phyloP scores from a whole-genome alignment of 257 asterid genomes.

The Lycium barbarum region DNA sequence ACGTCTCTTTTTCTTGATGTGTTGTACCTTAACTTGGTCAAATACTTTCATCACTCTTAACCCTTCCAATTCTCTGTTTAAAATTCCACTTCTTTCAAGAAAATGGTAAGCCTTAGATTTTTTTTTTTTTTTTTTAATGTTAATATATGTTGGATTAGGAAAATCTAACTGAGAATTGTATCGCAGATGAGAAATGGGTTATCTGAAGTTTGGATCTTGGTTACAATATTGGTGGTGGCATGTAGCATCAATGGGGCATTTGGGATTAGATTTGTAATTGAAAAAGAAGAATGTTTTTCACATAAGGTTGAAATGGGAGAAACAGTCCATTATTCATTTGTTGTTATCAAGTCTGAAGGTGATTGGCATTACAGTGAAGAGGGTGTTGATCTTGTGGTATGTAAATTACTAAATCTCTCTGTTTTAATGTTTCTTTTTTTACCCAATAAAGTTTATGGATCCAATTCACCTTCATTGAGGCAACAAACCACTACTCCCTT shows the following conservation, averaged over 20 bases:
- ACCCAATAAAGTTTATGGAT: constrained; percentile 5
- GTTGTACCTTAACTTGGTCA: not conserved
- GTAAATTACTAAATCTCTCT: constrained; percentile 1
- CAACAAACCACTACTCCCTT: not conserved
- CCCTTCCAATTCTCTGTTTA: not conserved
- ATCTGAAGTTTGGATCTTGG: constrained; percentile 36
- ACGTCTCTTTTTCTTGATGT: not conserved
- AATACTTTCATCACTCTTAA: not conserved
- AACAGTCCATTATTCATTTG: constrained; percentile 87
- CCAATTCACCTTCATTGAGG: not conserved
- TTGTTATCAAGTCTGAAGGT: constrained; percentile 86
- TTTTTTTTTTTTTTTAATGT: not conserved
- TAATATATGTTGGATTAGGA: not conserved
- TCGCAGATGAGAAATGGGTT: constrained; percentile 22
- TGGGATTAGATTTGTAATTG: constrained; percentile 89
- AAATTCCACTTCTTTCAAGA: not conserved
- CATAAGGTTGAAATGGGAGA: constrained; percentile 93
- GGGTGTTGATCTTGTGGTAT: constrained; percentile 97
- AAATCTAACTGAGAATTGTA: not conserved
- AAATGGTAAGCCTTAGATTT: not conserved
- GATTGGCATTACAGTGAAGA: constrained; percentile 81
- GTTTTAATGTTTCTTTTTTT: not conserved
- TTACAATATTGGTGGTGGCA: constrained; percentile 44
- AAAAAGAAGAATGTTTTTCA: constrained; percentile 91
- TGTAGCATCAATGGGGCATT: constrained; percentile 51